phyloP scores from a whole-genome alignment of 495 filamentous ascomycete genomes.

The Diplogelasinospora grovesii region DNA sequence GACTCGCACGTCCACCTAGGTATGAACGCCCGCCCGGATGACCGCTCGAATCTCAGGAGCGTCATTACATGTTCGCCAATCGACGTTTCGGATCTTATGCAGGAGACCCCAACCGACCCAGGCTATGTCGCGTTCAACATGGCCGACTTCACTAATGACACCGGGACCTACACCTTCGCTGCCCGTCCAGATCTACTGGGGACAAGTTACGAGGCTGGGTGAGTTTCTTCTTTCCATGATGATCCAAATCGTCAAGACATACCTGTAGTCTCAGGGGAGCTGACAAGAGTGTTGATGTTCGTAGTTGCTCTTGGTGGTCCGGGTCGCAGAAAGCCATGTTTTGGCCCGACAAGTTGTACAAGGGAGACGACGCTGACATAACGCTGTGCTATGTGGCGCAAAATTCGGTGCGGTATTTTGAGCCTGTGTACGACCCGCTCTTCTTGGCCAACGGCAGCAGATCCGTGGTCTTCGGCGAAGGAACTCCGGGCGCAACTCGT shows the following conservation, averaged over 20 bases:
- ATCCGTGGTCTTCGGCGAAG: too few relatives aligned
- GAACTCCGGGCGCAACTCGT: not conserved
- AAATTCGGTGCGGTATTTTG: conserved; percentile 4
- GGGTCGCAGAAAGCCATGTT: not conserved
- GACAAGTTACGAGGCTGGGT: conserved; percentile 1
- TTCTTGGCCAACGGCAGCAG: conserved; percentile 3
- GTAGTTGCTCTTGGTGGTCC: conserved; percentile 4
- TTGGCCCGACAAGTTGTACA: conserved; percentile 1
- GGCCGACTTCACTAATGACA: not conserved
- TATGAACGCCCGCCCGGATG: conserved; percentile 5
- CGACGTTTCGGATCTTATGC: conserved; percentile 1
- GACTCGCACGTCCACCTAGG: conserved; percentile 7
- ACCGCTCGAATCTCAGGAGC: conserved; percentile 4
- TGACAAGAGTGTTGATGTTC: too few relatives aligned
- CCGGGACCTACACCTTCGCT: not conserved
- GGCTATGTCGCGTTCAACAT: conserved; percentile 1
- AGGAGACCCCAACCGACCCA: not conserved
- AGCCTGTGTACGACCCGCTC: conserved; percentile 7
- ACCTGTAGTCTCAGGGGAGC: too few relatives aligned
- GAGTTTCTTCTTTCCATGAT: too few relatives aligned
- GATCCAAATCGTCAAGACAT: too few relatives aligned
- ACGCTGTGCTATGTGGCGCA: not conserved
- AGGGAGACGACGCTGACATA: not conserved
- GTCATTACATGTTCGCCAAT: conserved; percentile 7
- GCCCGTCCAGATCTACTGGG: not conserved